Evolutionary conservation across 108 stramenopile genomes (phyloP).

Genomic region (Epithemia pelagica): DNA sequence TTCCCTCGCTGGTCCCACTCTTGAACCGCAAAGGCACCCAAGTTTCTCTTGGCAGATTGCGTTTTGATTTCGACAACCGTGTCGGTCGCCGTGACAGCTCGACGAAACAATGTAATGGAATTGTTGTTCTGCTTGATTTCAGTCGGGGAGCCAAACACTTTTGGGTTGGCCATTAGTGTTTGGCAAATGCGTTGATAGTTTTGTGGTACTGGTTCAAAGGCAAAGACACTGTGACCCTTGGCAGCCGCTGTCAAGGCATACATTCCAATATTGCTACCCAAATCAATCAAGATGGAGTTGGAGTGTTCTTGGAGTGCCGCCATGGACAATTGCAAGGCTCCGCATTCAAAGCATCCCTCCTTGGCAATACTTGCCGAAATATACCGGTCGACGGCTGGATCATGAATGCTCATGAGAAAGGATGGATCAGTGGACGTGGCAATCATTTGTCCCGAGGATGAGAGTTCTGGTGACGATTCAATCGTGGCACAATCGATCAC

Average conservation of each 20-base stretch:
- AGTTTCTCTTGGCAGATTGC: not conserved
- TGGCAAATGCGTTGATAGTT: slow-evolving; percentile 21
- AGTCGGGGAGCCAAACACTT: not conserved
- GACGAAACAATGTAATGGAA: not conserved
- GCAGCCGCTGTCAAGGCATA: slow-evolving; percentile 24
- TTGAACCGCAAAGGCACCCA: not conserved
- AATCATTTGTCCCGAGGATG: too few relatives aligned
- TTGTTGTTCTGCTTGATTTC: not conserved
- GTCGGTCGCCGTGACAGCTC: not conserved
- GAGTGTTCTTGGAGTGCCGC: slow-evolving; percentile 11
- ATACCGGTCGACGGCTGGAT: slow-evolving; percentile 11
- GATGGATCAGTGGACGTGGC: not conserved
- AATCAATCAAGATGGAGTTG: slow-evolving; percentile 21
- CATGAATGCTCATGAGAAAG: slow-evolving; percentile 30
- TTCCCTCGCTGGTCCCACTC: not conserved
- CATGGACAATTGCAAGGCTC: slow-evolving; percentile 3
- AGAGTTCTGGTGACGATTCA: too few relatives aligned
- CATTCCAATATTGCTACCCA: slow-evolving; percentile 31
- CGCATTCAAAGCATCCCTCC: slow-evolving; percentile 25
- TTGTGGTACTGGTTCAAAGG: slow-evolving; percentile 15
- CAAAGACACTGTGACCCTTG: slow-evolving; percentile 3
- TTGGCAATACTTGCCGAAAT: slow-evolving; percentile 13
- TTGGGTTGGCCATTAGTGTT: not conserved
- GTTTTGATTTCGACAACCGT: not conserved
- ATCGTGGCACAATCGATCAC: too few relatives aligned